These are phyloP conservation scores for Acacia crassicarpa DNA, from an alignment of 306 rosid species.

Conservation along the genomic window DNA sequence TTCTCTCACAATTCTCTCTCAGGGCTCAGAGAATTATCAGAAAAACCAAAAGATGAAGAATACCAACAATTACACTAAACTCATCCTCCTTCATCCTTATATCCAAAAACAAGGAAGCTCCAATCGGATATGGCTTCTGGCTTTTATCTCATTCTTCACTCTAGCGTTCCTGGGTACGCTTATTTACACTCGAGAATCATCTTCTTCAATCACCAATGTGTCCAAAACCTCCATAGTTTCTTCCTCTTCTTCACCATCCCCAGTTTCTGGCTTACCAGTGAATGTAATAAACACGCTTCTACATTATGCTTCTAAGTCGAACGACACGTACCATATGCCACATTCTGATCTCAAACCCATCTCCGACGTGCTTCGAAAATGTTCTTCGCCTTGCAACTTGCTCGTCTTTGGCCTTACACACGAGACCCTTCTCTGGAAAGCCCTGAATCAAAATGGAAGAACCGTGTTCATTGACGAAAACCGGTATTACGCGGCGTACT, in stretches of 20 bases:
- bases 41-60: conserved; percentile 41
- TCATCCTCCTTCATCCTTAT: conserved; percentile 95
- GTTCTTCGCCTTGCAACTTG: conserved; percentile 76
- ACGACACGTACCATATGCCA: conserved; percentile 79
- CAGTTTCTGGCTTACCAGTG: conserved; percentile 46
- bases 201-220: conserved; percentile 33
- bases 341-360: conserved; percentile 77
- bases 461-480: conserved; percentile 94
- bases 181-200: conserved; percentile 70
- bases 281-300: conserved; percentile 87
- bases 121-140: conserved; percentile 77
- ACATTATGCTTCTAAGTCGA: conserved; percentile 80
- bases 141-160: conserved; percentile 79
- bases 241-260: conserved; percentile 1
- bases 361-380: conserved; percentile 80
- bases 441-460: conserved; percentile 85
- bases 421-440: conserved; percentile 90
- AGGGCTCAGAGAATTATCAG: conserved; percentile 24
- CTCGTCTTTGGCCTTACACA: conserved; percentile 85
- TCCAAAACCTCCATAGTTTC: conserved; percentile 33
- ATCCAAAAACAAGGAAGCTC: conserved; percentile 96
- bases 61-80: conserved; percentile 70
- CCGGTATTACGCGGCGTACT: conserved; percentile 85
- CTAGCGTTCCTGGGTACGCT: conserved; percentile 78
- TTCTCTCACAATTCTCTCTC: conserved; percentile 36